phyloP scores from a whole-genome alignment of 169 alveolate genomes.

The Cryptosporidium canis region DNA sequence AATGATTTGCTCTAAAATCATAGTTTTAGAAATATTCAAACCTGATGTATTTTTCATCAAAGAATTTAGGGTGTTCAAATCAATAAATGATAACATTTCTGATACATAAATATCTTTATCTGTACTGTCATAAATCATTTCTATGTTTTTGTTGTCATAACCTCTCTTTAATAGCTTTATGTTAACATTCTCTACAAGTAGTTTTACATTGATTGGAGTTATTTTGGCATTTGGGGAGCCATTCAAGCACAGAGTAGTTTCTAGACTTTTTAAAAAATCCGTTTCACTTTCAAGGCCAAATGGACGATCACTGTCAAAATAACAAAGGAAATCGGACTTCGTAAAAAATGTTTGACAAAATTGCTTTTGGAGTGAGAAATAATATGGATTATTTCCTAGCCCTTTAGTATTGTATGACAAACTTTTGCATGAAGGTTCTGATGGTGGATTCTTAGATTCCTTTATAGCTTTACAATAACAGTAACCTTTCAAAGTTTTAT shows the following conservation, averaged over 20 bases:
- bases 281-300: neutral
- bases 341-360: constrained; percentile 1
- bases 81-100: neutral
- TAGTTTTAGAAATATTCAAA: neutral
- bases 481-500: neutral
- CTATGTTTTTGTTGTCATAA: neutral
- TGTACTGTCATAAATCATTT: neutral
- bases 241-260: constrained; percentile 12
- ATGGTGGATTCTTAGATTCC: constrained; percentile 14
- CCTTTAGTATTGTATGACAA: constrained; percentile 28
- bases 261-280: neutral
- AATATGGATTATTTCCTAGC: constrained; percentile 47
- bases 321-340: constrained; percentile 5
- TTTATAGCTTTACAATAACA: constrained; percentile 22
- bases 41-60: neutral
- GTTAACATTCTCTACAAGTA: neutral
- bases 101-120: neutral
- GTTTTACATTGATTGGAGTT: neutral
- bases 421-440: neutral
- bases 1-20: constrained; percentile 20
- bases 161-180: neutral
- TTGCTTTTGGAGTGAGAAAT: constrained; percentile 33
- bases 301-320: constrained; percentile 11
- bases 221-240: constrained; percentile 37
- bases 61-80: neutral